Evolutionary conservation across 2,329 filamentous ascomycete genomes (phyloP).

Genomic region (Penicillium sp.): DNA sequence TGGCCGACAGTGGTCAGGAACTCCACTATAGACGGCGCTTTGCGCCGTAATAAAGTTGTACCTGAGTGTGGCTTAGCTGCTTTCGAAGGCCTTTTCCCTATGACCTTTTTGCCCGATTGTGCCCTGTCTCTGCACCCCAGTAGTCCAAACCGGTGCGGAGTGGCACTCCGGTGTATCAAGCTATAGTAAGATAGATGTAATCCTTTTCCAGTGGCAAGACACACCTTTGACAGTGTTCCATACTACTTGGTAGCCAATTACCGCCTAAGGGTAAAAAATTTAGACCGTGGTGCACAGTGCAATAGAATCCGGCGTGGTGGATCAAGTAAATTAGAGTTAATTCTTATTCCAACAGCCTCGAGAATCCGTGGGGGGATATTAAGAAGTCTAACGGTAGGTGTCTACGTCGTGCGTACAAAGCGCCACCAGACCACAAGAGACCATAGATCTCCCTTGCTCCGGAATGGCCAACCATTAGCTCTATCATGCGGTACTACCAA

Average conservation of each 20-base stretch:
- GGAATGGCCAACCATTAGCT: not conserved
- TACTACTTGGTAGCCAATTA: not conserved
- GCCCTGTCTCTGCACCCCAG: not conserved
- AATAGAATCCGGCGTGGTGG: not conserved
- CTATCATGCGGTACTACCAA: not conserved
- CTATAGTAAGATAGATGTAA: constrained; percentile 4
- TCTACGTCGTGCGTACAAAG: not conserved
- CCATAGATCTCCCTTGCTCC: not conserved
- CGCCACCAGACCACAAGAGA: not conserved
- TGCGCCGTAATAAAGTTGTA: not conserved
- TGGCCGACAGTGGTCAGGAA: no score
- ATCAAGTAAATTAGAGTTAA: not conserved
- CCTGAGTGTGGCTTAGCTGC: not conserved
- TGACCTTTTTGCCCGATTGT: not conserved
- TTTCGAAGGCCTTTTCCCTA: not conserved
- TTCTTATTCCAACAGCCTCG: not conserved
- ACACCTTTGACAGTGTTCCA: not conserved
- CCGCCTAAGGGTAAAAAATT: no score
- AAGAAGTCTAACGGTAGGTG: no score
- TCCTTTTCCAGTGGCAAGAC: not conserved
- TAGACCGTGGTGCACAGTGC: not conserved
- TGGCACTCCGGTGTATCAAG: constrained; percentile 10
- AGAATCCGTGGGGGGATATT: not conserved
- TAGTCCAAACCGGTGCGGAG: not conserved
- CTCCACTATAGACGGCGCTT: no score